These are phyloP conservation scores for Boletellus sp. DNA, from an alignment of 1,284 basidiomycete genomes.

Conservation along the genomic window DNA sequence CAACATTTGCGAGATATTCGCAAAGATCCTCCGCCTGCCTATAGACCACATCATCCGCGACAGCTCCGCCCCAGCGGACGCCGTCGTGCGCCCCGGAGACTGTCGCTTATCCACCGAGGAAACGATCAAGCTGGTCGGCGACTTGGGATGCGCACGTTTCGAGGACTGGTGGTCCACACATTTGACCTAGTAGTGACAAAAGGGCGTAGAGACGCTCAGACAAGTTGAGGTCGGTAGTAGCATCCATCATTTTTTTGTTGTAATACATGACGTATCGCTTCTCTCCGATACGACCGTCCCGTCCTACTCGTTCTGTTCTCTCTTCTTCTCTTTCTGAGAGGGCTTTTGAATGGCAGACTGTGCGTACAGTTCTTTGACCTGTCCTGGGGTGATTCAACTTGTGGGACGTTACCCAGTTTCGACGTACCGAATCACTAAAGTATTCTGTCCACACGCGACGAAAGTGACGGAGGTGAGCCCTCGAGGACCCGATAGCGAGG, in stretches of 20 bases:
- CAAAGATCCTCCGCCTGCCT: conserved; percentile 59
- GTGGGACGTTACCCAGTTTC: neutral
- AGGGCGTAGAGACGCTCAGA: too few relatives aligned
- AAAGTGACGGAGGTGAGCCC: neutral
- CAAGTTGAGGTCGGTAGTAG: too few relatives aligned
- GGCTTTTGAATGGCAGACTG: conserved; percentile 12
- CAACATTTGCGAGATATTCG: conserved; percentile 76
- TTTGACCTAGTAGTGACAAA: conserved; percentile 33
- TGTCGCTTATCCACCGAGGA: conserved; percentile 67
- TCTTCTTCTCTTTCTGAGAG: conserved; percentile 11
- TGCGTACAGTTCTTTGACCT: conserved; percentile 27
- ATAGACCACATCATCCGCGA: conserved; percentile 69
- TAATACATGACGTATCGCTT: too few relatives aligned
- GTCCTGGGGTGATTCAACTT: too few relatives aligned
- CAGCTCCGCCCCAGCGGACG: conserved; percentile 57
- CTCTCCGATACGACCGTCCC: too few relatives aligned
- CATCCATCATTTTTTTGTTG: too few relatives aligned
- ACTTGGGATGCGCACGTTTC: conserved; percentile 60
- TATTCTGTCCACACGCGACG: conserved; percentile 17
- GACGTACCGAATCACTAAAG: conserved; percentile 30
- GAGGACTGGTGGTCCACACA: conserved; percentile 70
- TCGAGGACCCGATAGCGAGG: neutral
- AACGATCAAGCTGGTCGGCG: conserved; percentile 61
- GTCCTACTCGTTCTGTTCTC: neutral
- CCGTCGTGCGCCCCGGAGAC: conserved; percentile 66